phyloP scores from a whole-genome alignment of 2,329 filamentous ascomycete species.

The Chrysoporthe cubensis region DNA sequence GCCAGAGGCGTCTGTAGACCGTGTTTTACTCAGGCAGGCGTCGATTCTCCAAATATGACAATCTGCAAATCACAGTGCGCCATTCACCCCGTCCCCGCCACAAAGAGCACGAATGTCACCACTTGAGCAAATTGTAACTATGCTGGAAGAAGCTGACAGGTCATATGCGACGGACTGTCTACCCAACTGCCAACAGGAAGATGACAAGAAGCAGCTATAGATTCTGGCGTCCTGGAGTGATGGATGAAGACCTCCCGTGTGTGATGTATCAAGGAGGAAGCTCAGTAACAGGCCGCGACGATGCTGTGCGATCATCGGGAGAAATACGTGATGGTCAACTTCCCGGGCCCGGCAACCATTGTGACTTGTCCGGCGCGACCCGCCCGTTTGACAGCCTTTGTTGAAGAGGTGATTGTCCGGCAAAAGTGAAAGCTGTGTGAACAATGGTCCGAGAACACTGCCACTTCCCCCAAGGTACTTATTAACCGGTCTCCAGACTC shows the following conservation, averaged over 20 bases:
- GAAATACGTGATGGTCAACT: not conserved
- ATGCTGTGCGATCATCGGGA: not conserved
- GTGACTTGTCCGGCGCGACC: not conserved
- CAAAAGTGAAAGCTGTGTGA: not conserved
- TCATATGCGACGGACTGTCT: too few species aligned
- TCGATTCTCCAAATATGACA: too few species aligned
- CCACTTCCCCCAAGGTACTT: not conserved
- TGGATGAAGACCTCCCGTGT: not conserved
- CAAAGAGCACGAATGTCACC: too few species aligned
- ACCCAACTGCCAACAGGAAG: too few species aligned
- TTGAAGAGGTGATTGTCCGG: not conserved
- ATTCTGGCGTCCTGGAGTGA: too few species aligned
- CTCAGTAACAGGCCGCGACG: not conserved
- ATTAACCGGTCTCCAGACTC: not conserved
- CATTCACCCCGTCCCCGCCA: too few species aligned
- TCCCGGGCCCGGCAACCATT: not conserved
- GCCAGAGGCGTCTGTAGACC: not conserved
- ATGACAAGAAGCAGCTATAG: too few species aligned
- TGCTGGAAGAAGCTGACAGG: too few species aligned
- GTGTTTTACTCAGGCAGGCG: too few species aligned
- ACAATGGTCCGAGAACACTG: not conserved
- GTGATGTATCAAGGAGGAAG: not conserved
- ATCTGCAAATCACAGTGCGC: too few species aligned
- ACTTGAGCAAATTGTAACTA: too few species aligned
- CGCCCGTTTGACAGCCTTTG: not conserved